Conservation (phyloP, 2,329 filamentous ascomycete genomes). For the Aspergillus bombycis region DNA sequence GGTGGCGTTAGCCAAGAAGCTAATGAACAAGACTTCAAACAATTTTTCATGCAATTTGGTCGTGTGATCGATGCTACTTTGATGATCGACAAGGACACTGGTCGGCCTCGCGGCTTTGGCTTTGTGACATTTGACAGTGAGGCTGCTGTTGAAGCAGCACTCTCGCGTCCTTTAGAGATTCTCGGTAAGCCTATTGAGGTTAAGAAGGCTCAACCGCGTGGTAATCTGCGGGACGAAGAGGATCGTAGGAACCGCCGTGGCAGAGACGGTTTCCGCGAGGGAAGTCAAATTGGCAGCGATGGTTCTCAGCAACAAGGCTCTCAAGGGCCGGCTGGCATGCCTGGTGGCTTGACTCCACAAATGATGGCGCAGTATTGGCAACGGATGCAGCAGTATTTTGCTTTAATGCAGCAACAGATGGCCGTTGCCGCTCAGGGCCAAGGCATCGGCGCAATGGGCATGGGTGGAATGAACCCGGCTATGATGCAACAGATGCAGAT, state of each 20-base stretch:
- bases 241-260: constrained; percentile 58
- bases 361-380: constrained; percentile 99
- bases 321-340: constrained; percentile 44
- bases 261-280: constrained; percentile 46
- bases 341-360: constrained; percentile 82
- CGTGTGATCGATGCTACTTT: constrained; percentile 95
- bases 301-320: constrained; percentile 51
- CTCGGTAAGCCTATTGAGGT: constrained; percentile 97
- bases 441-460: constrained; percentile 54
- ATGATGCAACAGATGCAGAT: constrained; percentile 74
- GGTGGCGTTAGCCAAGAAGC: constrained; percentile 97
- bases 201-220: constrained; percentile 94
- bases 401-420: constrained; percentile 93
- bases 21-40: constrained; percentile 91
- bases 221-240: constrained; percentile 91
- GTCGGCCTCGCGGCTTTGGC: constrained; percentile 92
- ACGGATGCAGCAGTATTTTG: constrained; percentile 96
- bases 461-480: constrained; percentile 72
- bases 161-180: constrained; percentile 83
- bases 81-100: constrained; percentile 99
- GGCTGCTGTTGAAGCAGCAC: constrained; percentile 87
- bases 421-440: constrained; percentile 54
- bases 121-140: constrained; percentile 99
- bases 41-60: constrained; percentile 96
- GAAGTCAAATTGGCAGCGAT: constrained; percentile 40